Evolutionary conservation across 257 asterid genomes (phyloP).

Genomic region (Primulina eburnea): DNA sequence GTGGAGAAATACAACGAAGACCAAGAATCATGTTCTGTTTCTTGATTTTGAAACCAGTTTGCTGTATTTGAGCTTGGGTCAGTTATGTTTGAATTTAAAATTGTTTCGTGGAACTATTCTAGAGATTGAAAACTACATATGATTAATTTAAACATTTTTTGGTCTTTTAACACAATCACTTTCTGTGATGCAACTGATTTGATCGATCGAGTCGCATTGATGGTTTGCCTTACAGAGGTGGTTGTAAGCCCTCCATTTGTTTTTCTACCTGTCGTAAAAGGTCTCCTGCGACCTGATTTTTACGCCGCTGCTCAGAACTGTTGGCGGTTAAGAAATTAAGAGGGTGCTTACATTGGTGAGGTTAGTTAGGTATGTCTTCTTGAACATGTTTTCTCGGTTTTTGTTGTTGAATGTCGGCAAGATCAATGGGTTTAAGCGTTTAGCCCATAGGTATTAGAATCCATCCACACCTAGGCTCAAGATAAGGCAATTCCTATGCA

Average conservation of each 20-base stretch:
- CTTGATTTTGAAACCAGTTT: too few species aligned
- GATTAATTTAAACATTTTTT: background rate
- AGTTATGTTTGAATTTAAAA: too few species aligned
- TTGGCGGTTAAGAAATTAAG: conserved; percentile 39
- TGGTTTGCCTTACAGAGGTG: conserved; percentile 38
- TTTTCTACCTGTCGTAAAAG: conserved; percentile 39
- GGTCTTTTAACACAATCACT: background rate
- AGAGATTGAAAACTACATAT: background rate
- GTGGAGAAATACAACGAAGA: too few species aligned
- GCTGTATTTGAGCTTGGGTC: too few species aligned
- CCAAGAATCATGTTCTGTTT: too few species aligned
- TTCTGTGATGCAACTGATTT: background rate
- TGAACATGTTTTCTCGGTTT: background rate
- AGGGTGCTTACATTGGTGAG: conserved; percentile 45
- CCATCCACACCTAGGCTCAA: background rate
- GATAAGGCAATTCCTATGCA: too few species aligned
- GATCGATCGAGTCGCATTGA: background rate
- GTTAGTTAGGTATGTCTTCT: conserved; percentile 30
- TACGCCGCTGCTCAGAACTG: too few species aligned
- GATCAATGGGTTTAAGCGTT: background rate
- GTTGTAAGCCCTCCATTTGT: conserved; percentile 47
- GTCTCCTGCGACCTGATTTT: conserved; percentile 35
- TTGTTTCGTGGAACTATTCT: too few species aligned
- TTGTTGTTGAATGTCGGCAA: background rate
- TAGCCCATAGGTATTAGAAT: background rate